These are phyloP conservation scores for Cyberlindnera samutprakarnensis DNA, from an alignment of 805 yeast genomes.

Conservation along the genomic window DNA sequence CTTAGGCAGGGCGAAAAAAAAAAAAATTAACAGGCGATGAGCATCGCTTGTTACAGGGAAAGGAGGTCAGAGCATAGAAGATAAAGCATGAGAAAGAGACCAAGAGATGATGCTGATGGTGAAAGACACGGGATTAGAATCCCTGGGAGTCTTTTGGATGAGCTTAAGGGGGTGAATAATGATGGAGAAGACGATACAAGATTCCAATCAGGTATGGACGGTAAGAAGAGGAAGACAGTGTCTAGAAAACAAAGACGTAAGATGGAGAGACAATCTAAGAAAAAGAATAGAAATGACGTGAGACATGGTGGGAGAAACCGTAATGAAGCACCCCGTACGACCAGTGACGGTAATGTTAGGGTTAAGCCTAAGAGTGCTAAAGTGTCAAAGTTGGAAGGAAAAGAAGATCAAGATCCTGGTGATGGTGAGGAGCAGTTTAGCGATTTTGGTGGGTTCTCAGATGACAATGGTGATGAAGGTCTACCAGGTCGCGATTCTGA, in stretches of 20 bases:
- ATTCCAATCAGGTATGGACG: constrained; percentile 22
- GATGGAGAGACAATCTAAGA: constrained; percentile 30
- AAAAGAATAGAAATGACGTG: constrained; percentile 16
- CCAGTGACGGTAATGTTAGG: background rate
- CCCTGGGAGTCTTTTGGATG: constrained; percentile 49
- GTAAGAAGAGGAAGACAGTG: constrained; percentile 27
- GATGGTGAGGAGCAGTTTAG: constrained; percentile 11
- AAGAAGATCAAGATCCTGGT: constrained; percentile 18
- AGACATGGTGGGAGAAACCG: background rate
- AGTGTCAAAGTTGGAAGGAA: constrained; percentile 4
- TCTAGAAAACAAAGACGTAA: constrained; percentile 37
- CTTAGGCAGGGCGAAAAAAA: too few relatives aligned
- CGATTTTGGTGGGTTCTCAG: constrained; percentile 17
- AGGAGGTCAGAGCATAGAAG: too few relatives aligned
- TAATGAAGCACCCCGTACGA: background rate
- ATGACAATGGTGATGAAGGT: constrained; percentile 21
- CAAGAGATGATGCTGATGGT: constrained; percentile 3
- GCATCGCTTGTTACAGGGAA: too few relatives aligned
- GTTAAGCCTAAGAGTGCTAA: constrained; percentile 9
- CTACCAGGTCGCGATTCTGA: constrained; percentile 15
- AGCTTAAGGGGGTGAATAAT: constrained; percentile 29
- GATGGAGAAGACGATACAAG: constrained; percentile 33
- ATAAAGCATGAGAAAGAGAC: constrained; percentile 1
- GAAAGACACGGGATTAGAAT: constrained; percentile 41
- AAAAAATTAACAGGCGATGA: constrained; percentile 10